Evolutionary conservation across 2,329 filamentous ascomycete genomes (phyloP), one percentile per base, ranked within the genome.

Genomic region (Leptodontidium sp.): DNA sequence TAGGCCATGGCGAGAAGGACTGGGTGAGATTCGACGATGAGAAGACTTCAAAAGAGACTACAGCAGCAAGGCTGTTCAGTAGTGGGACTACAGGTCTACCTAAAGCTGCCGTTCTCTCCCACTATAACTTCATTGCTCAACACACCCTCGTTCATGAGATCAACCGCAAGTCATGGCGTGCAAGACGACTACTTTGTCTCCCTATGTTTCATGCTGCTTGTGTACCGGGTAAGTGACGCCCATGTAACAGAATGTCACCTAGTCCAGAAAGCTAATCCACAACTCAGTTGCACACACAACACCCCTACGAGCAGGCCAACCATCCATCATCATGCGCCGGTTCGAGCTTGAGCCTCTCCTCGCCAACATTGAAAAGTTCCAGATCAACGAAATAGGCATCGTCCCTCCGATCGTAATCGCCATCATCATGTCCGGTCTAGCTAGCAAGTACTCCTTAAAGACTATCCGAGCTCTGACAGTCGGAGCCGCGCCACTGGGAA

Each of bases 291-390:
- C 78, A 86, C 87, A 57, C 92, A 96, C 82, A 89, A 89, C 70
- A 0, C 64, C 71, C 15, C 61, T 75, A 6, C 72, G 71, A 66
- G n/a, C 32, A 3, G 75, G 75, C 4, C 45, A 73, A 1, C 24
- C 64, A 8, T 66, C 71, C 9, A 49, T 72, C 12, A 83, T 96
- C 67, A 94, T 97, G 92, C 81, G 87, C 3, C 86, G 87, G 59
- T 97, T 94, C 79, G 90, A 95, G 77, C 92, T 96, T 67, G 75
- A 88, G 66, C 85, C 88, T 76, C 89, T 94, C 84, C 84, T 97
- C 43, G 82, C 86, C 63, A 85, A 90, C 75, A 85, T 93, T 21
- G 83, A 93, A 77, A 86, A 83, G 62, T 93, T 87, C 79, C 85
- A 87, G 49, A 89, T 97, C 74, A 93, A 90, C 9, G 83, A 85